A percentile compares a stretch with the other conserved stretches of the same genome.
Evolutionary conservation across 2,329 filamentous ascomycete genomes (phyloP).

Genomic region (Penicillium rolfsii): DNA sequence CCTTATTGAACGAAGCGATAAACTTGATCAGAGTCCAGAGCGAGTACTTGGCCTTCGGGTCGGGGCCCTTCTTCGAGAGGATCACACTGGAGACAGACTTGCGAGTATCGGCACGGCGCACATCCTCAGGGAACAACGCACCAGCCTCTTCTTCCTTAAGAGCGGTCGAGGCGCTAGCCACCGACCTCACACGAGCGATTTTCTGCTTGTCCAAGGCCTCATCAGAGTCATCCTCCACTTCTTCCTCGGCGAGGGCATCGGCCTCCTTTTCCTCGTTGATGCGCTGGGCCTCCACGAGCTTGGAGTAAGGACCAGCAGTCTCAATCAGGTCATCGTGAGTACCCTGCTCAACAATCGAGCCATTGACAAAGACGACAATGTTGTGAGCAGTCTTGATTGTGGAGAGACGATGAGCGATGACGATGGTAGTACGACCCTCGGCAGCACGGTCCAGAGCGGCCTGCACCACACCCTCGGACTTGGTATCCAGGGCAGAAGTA

Average conservation of each 20-base stretch:
- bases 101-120: conserved; percentile 52
- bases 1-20: conserved; percentile 76
- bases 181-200: conserved; percentile 38
- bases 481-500: conserved; percentile 90
- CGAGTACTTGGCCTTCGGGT: conserved; percentile 62
- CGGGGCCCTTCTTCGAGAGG: conserved; percentile 60
- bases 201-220: conserved; percentile 33
- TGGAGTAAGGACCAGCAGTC: conserved; percentile 73
- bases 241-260: conserved; percentile 34
- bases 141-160: conserved; percentile 34
- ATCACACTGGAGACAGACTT: conserved; percentile 69
- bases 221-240: conserved; percentile 31
- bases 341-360: conserved; percentile 89
- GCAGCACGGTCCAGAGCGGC: conserved; percentile 86
- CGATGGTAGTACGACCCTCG: conserved; percentile 87
- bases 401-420: conserved; percentile 91
- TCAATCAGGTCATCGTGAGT: conserved; percentile 79
- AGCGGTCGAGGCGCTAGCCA: conserved; percentile 33
- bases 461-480: conserved; percentile 92
- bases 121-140: conserved; percentile 33
- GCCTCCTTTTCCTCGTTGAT: conserved; percentile 63
- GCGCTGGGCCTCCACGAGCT: conserved; percentile 84
- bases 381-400: conserved; percentile 95
- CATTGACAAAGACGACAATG: conserved; percentile 88
- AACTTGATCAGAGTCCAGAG: conserved; percentile 78